Percentiles rank a stretch among this genome's conserved stretches.
Evolutionary conservation across 306 rosid genomes (phyloP).

Genomic region (Prinsepia uniflora): DNA sequence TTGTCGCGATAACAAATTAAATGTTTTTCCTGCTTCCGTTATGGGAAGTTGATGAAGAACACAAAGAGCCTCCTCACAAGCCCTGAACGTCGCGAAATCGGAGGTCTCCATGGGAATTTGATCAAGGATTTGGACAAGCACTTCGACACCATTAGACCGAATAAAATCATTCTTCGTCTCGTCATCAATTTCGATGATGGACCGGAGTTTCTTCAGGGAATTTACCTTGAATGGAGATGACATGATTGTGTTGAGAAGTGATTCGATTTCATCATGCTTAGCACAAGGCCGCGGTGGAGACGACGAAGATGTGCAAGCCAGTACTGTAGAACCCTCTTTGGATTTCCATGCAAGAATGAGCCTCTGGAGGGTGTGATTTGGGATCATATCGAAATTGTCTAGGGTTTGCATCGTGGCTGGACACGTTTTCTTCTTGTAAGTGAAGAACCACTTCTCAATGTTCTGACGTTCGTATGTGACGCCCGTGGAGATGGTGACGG

Average conservation of each 20-base stretch:
- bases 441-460: constrained; percentile 52
- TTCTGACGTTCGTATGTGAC: constrained; percentile 49
- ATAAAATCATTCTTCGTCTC: constrained; percentile 23
- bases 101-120: constrained; percentile 30
- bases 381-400: constrained; percentile 30
- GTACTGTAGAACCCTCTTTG: not conserved
- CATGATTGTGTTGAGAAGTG: constrained; percentile 32
- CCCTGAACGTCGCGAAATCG: constrained; percentile 37
- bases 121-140: constrained; percentile 27
- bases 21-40: constrained; percentile 17
- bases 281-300: not conserved
- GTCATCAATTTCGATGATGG: constrained; percentile 28
- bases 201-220: constrained; percentile 41
- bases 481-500: constrained; percentile 49
- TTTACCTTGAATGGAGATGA: constrained; percentile 54
- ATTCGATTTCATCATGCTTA: constrained; percentile 23
- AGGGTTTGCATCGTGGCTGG: constrained; percentile 50
- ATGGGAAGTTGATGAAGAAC: constrained; percentile 33
- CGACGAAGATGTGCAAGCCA: not conserved
- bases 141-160: constrained; percentile 29
- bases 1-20: constrained; percentile 24
- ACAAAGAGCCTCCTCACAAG: constrained; percentile 50
- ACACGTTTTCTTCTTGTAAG: constrained; percentile 49
- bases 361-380: constrained; percentile 50
- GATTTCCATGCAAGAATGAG: constrained; percentile 44